These are phyloP conservation scores for Panicum virgatum DNA, from an alignment of 202 grass and related monocot genomes.

Conservation along the genomic window DNA sequence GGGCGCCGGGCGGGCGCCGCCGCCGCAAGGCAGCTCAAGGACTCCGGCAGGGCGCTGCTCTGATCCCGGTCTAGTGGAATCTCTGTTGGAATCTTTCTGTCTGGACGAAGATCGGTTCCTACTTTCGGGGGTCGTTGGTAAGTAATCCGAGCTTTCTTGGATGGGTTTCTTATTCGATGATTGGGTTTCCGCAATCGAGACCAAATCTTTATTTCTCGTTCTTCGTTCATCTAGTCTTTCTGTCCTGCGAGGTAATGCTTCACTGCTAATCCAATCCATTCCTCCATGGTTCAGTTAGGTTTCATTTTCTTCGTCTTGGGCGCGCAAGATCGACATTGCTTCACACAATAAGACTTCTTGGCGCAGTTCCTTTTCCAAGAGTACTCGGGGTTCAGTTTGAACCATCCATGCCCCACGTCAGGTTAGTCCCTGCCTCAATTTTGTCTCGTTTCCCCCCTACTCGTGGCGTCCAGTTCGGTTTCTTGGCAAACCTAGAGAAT, in stretches of 20 bases:
- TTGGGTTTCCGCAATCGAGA: not conserved
- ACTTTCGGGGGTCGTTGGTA: not conserved
- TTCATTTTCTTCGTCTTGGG: not conserved
- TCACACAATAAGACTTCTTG: not conserved
- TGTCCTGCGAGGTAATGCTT: not conserved
- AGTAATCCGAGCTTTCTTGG: conserved; percentile 3
- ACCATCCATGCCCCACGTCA: not conserved
- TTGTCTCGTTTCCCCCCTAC: not conserved
- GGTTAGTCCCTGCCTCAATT: conserved; percentile 4
- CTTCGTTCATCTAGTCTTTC: not conserved
- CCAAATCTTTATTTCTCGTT: not conserved
- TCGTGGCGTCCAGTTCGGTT: not conserved
- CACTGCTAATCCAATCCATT: not conserved
- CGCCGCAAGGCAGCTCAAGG: not conserved
- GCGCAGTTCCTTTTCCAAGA: not conserved
- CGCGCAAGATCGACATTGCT: not conserved
- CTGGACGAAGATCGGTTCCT: not conserved
- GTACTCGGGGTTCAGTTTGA: not conserved
- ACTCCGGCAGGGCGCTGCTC: not conserved
- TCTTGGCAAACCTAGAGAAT: not conserved
- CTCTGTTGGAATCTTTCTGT: not conserved
- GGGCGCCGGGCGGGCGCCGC: not conserved
- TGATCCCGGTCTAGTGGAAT: not conserved
- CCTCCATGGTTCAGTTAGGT: not conserved
- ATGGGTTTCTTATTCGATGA: not conserved